Evolutionary conservation across 257 asterid genomes (phyloP).

Genomic region (Nicotiana tabacum): DNA sequence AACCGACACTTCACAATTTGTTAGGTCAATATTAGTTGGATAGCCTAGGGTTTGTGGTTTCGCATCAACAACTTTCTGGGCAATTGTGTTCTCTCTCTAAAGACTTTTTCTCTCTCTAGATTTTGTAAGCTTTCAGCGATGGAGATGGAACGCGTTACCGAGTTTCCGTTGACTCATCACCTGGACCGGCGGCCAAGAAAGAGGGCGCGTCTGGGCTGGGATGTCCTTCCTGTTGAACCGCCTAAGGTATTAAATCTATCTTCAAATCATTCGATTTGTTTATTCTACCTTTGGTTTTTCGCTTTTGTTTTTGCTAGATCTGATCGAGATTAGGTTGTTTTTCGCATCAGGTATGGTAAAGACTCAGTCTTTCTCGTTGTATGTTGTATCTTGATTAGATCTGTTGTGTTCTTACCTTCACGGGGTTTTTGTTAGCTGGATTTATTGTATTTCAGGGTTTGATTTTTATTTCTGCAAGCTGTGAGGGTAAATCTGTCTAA

Average conservation of each 20-base stretch:
- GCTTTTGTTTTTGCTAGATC: slow-evolving; percentile 41
- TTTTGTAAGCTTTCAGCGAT: slow-evolving; percentile 31
- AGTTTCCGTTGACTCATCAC: slow-evolving; percentile 36
- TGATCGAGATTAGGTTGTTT: slow-evolving; percentile 25
- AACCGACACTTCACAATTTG: slow-evolving; percentile 20
- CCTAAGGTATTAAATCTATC: slow-evolving; percentile 54
- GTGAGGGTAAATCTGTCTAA: background rate
- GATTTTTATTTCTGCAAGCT: background rate
- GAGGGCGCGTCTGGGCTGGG: slow-evolving; percentile 90
- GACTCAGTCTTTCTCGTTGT: background rate
- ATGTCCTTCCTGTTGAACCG: slow-evolving; percentile 54
- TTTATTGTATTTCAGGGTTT: background rate
- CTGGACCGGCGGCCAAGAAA: slow-evolving; percentile 82
- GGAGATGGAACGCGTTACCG: slow-evolving; percentile 96
- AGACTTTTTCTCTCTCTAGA: slow-evolving; percentile 12
- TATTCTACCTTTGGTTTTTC: background rate
- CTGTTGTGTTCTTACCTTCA: background rate
- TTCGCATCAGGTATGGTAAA: slow-evolving; percentile 34
- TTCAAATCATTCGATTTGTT: background rate
- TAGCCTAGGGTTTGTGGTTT: background rate
- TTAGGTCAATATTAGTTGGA: slow-evolving; percentile 31
- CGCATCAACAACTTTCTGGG: background rate
- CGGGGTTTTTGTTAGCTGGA: background rate
- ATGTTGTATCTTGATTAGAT: background rate
- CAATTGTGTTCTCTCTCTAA: slow-evolving; percentile 11